Evolutionary conservation across 2,329 filamentous ascomycete genomes (phyloP).

Genomic region (Ascochyta rabiei): DNA sequence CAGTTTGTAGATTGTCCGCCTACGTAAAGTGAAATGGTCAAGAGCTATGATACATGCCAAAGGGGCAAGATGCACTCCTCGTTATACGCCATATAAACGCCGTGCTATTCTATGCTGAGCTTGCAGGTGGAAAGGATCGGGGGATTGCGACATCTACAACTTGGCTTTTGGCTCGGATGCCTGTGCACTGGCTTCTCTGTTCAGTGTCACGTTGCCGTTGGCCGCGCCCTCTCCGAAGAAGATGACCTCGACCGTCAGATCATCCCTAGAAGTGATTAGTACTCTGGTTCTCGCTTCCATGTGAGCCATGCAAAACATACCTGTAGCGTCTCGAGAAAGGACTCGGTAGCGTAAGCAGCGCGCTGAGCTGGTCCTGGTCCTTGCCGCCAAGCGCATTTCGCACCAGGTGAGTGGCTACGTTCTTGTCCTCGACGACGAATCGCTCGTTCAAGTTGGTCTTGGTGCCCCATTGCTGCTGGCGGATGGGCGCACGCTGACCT

Average conservation of each 20-base stretch:
- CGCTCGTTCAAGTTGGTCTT: conserved; percentile 73
- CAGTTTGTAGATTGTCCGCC: too few species aligned
- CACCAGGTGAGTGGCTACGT: conserved; percentile 93
- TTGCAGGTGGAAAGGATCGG: background rate
- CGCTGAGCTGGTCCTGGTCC: conserved; percentile 91
- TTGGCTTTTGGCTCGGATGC: conserved; percentile 56
- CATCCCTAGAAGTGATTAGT: conserved; percentile 66
- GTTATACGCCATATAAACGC: conserved; percentile 12
- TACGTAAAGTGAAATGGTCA: background rate
- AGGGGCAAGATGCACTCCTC: background rate
- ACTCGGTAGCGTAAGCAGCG: conserved; percentile 85
- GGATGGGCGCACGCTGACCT: conserved; percentile 86
- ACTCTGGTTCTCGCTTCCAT: background rate
- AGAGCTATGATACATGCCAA: conserved; percentile 8
- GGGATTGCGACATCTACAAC: conserved; percentile 45
- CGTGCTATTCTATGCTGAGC: conserved; percentile 8
- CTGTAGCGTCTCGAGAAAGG: conserved; percentile 91
- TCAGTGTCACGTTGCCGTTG: conserved; percentile 79
- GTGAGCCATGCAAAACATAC: conserved; percentile 54
- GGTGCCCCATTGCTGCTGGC: conserved; percentile 89
- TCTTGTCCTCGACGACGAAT: conserved; percentile 95
- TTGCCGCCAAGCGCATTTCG: conserved; percentile 93
- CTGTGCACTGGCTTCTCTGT: conserved; percentile 81
- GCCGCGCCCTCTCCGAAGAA: conserved; percentile 88
- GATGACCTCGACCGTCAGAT: conserved; percentile 96